Conservation (phyloP, 78 protist species). For the Chrysochromulina tobinii region DNA sequence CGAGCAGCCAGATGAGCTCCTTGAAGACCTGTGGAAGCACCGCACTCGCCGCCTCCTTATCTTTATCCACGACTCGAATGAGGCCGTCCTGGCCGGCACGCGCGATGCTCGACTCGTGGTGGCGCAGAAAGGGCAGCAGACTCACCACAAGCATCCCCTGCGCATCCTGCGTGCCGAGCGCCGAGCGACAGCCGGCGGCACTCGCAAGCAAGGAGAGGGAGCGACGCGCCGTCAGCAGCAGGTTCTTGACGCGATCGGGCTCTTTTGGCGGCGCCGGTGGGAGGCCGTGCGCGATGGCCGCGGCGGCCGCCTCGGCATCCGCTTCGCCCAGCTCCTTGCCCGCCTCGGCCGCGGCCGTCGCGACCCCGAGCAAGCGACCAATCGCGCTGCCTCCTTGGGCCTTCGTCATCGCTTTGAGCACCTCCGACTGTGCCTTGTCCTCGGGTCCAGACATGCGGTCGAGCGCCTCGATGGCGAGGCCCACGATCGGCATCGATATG, state of each 20-base stretch:
- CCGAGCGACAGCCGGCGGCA: background rate
- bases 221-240: background rate
- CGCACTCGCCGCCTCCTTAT: background rate
- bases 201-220: background rate
- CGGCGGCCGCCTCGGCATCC: background rate
- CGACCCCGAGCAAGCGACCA: background rate
- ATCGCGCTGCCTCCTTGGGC: background rate
- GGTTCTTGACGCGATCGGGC: background rate
- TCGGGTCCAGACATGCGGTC: background rate
- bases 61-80: background rate
- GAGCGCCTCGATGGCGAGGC: slow-evolving; percentile 9
- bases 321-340: background rate
- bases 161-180: background rate
- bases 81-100: background rate
- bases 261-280: background rate
- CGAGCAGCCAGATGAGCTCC: background rate
- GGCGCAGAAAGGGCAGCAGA: background rate
- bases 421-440: background rate
- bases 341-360: background rate
- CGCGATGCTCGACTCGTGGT: background rate
- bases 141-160: background rate
- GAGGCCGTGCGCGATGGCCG: no score
- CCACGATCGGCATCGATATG: background rate
- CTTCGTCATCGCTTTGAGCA: background rate
- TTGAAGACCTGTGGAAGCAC: background rate